Percentiles rank a stretch among this genome's conserved stretches.
phyloP scores from a whole-genome alignment of 2,329 filamentous ascomycete species.

The Talaromyces sp. region DNA sequence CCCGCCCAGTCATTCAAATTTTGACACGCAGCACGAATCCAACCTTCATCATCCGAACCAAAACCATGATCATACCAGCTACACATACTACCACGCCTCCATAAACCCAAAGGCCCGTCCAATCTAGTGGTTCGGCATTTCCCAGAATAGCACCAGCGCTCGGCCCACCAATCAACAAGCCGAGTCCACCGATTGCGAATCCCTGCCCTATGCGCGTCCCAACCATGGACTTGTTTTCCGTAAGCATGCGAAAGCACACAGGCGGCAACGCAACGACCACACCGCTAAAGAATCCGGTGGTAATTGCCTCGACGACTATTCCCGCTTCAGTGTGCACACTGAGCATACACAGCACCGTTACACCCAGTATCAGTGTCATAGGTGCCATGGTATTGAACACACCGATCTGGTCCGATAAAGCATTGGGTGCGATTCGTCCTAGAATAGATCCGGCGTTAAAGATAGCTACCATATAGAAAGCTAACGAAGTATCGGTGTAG shows the following conservation, averaged over 20 bases:
- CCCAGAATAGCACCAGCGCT: constrained; percentile 48
- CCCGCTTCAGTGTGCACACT: constrained; percentile 24
- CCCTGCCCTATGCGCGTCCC: constrained; percentile 55
- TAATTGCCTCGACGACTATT: constrained; percentile 27
- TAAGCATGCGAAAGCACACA: constrained; percentile 26
- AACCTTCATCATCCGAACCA: constrained; percentile 12
- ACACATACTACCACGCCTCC: constrained; percentile 23
- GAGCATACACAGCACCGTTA: constrained; percentile 23
- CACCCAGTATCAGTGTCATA: constrained; percentile 28
- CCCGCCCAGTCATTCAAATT: neutral
- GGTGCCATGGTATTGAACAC: constrained; percentile 44
- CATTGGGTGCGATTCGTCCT: constrained; percentile 55
- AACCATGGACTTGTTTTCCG: constrained; percentile 43
- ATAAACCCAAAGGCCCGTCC: constrained; percentile 35
- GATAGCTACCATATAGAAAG: constrained; percentile 64
- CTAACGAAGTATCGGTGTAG: constrained; percentile 49
- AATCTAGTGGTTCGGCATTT: constrained; percentile 25
- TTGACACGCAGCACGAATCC: neutral
- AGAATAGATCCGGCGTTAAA: constrained; percentile 61
- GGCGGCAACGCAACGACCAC: constrained; percentile 37
- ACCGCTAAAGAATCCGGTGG: constrained; percentile 43
- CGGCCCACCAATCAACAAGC: constrained; percentile 48
- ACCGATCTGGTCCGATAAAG: constrained; percentile 50
- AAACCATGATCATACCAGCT: constrained; percentile 17
- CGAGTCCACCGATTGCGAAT: constrained; percentile 45